Base-by-base conservation (phyloP, 257 asterid genomes). In the Cordia subcordata region DNA sequence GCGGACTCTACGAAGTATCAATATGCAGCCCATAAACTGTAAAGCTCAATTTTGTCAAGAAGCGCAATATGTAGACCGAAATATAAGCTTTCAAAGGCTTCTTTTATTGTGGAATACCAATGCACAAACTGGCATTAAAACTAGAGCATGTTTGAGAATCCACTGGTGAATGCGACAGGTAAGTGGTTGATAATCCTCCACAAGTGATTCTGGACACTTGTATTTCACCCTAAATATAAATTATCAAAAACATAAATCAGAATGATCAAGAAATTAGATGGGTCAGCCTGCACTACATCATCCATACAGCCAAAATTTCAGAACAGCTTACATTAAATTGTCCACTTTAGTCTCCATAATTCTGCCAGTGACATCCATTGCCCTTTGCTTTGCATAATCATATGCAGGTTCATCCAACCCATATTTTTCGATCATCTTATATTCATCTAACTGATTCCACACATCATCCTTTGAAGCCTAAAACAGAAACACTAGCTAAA, bases 191-290 rank as follows among this genome's bases (percentile, higher is more conserved):
- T 87, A 85, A 60, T 68, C 76, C 61, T 61, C 62, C 42, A 82
- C 94, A 51, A 87, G 86, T 57, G 62, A 68, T 71, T 84, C 90
- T 10, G 96, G 86, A 74, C 95, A 91, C 79, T 85, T 91, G 76
- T 87, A 71, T 78, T 82, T 87, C 66, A 74, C 70, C 59, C 98
- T 91, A 70, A 55, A 65, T 38, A 73, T 46, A 66, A 61, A 40
- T 49, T 49, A 32, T 53, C 40, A 53, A 33, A 63, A 60, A 62
- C 33, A 60, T 56, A 37, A 54, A 64, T 63, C 49, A 75, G 57
- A 65, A 53, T 64, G 62, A 54, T 56, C 39, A 63, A 65, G 46
- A 55, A 55, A 49, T 50, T 35, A 58, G 14, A 57, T 16, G 53
- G 58, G 51, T 50, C 49, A 20, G 22, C 16, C 46, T 23, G 47